Percentiles rank a stretch among this genome's conserved stretches.
Conservation (phyloP, 805 yeast genomes). For the Metschnikowia lochheadii region DNA sequence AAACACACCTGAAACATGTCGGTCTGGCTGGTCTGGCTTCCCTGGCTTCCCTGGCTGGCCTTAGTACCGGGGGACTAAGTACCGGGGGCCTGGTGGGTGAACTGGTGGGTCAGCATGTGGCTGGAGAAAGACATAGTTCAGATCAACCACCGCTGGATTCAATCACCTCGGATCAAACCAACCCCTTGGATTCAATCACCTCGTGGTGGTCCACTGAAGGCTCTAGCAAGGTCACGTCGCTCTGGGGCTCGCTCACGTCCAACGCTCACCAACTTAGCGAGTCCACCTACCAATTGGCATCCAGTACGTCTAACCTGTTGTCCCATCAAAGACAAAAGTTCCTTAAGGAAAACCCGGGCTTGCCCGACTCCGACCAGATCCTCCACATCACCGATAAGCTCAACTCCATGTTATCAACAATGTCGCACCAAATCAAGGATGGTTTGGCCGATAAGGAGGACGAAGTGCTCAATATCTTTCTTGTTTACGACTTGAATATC, state of each 20-base stretch:
- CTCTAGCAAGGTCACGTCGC: slow-evolving; percentile 55
- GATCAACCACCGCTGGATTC: too few relatives aligned
- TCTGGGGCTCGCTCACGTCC: slow-evolving; percentile 65
- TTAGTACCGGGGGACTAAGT: too few relatives aligned
- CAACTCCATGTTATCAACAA: slow-evolving; percentile 30
- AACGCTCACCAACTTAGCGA: slow-evolving; percentile 48
- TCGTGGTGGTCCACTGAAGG: slow-evolving; percentile 77
- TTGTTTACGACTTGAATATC: slow-evolving; percentile 63
- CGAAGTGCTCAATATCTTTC: slow-evolving; percentile 36
- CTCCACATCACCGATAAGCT: slow-evolving; percentile 25
- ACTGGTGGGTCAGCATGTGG: neutral
- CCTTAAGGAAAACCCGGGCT: slow-evolving; percentile 22
- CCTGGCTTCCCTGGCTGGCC: too few relatives aligned
- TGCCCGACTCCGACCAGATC: slow-evolving; percentile 25
- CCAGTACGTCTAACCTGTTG: slow-evolving; percentile 39
- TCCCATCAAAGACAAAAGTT: slow-evolving; percentile 38
- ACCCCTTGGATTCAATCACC: slow-evolving; percentile 59
- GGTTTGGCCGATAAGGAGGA: slow-evolving; percentile 58
- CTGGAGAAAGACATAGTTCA: too few relatives aligned
- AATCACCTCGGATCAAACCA: neutral
- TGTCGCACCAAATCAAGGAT: slow-evolving; percentile 41
- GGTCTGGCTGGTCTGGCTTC: too few relatives aligned
- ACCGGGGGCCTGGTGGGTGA: neutral
- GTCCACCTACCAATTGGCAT: slow-evolving; percentile 48
- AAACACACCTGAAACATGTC: too few relatives aligned